These are phyloP conservation scores for Fusarium odoratissimum DNA, from an alignment of 2,329 filamentous ascomycete genomes.

Conservation along the genomic window DNA sequence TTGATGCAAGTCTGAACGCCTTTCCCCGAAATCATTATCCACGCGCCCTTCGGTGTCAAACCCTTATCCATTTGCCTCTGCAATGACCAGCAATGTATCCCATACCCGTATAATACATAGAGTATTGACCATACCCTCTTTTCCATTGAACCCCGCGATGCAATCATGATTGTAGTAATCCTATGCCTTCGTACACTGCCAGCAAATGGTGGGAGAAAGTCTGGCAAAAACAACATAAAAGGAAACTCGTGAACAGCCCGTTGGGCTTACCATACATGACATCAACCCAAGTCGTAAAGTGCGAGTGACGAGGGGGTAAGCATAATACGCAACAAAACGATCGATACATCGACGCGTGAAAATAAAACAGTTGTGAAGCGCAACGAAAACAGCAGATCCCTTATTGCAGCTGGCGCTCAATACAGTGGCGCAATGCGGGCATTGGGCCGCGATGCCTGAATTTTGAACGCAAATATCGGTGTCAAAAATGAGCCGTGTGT, in stretches of 20 bases:
- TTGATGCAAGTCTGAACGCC: slow-evolving; percentile 36
- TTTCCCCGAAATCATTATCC: slow-evolving; percentile 42
- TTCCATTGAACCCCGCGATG: slow-evolving; percentile 35
- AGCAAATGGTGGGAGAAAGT: slow-evolving; percentile 21
- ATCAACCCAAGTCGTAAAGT: slow-evolving; percentile 20
- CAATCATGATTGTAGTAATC: slow-evolving; percentile 40
- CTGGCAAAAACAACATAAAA: slow-evolving; percentile 29
- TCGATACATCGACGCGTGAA: slow-evolving; percentile 8
- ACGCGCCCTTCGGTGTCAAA: slow-evolving; percentile 31
- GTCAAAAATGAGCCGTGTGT: neutral
- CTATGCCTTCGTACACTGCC: slow-evolving; percentile 27
- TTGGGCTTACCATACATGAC: slow-evolving; percentile 28
- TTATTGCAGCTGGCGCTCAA: slow-evolving; percentile 2
- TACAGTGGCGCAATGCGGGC: slow-evolving; percentile 19
- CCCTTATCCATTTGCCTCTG: slow-evolving; percentile 23
- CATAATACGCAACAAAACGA: slow-evolving; percentile 23
- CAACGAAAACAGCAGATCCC: neutral
- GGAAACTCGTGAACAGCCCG: slow-evolving; percentile 43
- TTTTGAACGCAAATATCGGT: slow-evolving; percentile 10
- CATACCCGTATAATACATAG: slow-evolving; percentile 30
- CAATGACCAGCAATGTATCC: slow-evolving; percentile 29
- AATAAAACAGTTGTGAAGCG: slow-evolving; percentile 11
- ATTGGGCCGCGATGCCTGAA: slow-evolving; percentile 17
- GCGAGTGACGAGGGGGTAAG: slow-evolving; percentile 15
- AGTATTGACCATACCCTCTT: slow-evolving; percentile 28